Evolutionary conservation across 305 asterid genomes (phyloP).

Genomic region (Coffea humblotiana): DNA sequence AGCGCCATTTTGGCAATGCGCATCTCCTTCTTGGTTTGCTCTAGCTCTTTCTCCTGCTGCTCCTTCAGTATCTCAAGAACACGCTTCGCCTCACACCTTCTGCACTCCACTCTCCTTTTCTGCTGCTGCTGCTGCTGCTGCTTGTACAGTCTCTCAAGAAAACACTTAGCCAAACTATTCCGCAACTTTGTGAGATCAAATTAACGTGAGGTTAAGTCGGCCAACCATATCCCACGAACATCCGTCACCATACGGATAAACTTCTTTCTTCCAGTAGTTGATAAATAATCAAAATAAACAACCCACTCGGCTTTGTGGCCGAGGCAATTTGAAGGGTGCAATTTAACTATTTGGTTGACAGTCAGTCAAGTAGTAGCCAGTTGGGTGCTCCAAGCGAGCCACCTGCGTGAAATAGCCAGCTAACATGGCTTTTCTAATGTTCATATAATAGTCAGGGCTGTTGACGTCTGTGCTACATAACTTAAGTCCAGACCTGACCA

Average conservation of each 20-base stretch:
- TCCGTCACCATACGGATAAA: constrained; percentile 94
- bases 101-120: constrained; percentile 57
- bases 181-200: constrained; percentile 85
- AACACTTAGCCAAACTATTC: constrained; percentile 82
- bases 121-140: constrained; percentile 78
- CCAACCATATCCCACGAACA: constrained; percentile 96
- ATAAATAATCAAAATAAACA: constrained; percentile 81
- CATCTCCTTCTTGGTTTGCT: too few relatives aligned
- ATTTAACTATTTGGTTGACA: constrained; percentile 86
- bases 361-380: constrained; percentile 90
- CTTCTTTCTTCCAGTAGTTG: constrained; percentile 66
- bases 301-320: constrained; percentile 98
- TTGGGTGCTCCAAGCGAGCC: constrained; percentile 79
- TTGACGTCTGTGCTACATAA: constrained; percentile 95
- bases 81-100: too few relatives aligned
- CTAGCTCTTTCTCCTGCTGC: too few relatives aligned
- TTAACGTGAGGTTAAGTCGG: constrained; percentile 87
- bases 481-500: constrained; percentile 89
- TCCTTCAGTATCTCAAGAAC: too few relatives aligned
- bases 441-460: constrained; percentile 88
- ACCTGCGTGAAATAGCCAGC: constrained; percentile 99
- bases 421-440: constrained; percentile 93
- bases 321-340: constrained; percentile 94
- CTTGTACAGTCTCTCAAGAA: constrained; percentile 66
- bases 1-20: too few relatives aligned